Evolutionary conservation across 495 filamentous ascomycete species (phyloP).

Genomic region (Tuber umbilicatum): DNA sequence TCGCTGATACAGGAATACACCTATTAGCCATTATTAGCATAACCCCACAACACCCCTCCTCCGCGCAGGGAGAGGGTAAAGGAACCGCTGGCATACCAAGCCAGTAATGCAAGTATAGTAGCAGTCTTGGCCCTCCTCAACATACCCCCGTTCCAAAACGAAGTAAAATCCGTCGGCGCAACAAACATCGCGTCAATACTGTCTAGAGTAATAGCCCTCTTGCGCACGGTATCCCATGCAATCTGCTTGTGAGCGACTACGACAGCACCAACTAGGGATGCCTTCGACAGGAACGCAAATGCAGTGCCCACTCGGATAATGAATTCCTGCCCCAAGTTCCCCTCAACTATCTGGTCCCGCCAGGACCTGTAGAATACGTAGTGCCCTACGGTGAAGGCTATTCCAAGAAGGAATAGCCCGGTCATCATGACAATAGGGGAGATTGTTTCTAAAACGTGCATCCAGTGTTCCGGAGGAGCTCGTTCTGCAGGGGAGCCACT

Average conservation of each 20-base stretch:
- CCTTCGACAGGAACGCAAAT: slow-evolving; percentile 8
- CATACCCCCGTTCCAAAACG: neutral
- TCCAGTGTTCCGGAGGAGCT: neutral
- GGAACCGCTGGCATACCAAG: neutral
- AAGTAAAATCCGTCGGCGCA: neutral
- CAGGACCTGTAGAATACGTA: neutral
- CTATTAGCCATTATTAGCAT: neutral
- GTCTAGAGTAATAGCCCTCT: neutral
- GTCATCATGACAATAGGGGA: neutral
- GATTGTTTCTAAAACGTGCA: neutral
- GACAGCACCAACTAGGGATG: slow-evolving; percentile 2
- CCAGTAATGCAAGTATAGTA: neutral
- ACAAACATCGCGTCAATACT: neutral
- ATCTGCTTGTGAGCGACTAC: slow-evolving; percentile 12
- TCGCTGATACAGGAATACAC: neutral
- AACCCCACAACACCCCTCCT: neutral
- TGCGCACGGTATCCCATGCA: neutral
- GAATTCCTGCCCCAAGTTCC: neutral
- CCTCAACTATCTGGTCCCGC: neutral
- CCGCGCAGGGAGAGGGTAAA: neutral
- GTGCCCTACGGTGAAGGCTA: neutral
- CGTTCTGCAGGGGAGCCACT: neutral
- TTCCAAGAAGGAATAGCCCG: neutral
- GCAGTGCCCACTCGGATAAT: neutral
- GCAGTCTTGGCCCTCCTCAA: neutral